Conservation (phyloP, 106 monocot species). For the Dioscorea alata region DNA sequence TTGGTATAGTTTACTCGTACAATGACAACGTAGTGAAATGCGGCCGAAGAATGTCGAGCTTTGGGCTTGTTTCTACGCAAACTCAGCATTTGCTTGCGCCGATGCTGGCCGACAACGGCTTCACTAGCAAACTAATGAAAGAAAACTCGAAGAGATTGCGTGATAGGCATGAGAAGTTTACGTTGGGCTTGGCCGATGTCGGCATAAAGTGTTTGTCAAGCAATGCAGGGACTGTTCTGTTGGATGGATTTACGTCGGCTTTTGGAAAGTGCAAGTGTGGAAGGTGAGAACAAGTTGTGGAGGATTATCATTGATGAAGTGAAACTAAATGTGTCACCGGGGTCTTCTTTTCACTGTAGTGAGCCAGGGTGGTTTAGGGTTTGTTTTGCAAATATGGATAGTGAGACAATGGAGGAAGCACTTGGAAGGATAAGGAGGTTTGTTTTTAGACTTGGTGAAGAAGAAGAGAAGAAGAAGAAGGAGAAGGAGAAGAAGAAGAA, state of each 20-base stretch:
- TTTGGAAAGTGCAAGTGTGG: slow-evolving; percentile 27
- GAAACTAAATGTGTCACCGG: slow-evolving; percentile 76
- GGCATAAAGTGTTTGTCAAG: slow-evolving; percentile 40
- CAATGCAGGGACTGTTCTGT: slow-evolving; percentile 64
- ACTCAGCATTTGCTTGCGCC: slow-evolving; percentile 48
- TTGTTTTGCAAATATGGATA: slow-evolving; percentile 70
- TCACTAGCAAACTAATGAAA: slow-evolving; percentile 25
- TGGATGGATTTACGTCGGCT: slow-evolving; percentile 66
- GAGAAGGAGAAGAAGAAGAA: slow-evolving; percentile 26
- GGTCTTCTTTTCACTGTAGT: slow-evolving; percentile 50
- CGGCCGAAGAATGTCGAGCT: slow-evolving; percentile 67
- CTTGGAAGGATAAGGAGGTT: slow-evolving; percentile 43
- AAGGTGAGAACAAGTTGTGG: slow-evolving; percentile 53
- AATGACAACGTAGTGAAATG: slow-evolving; percentile 48
- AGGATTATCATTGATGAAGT: slow-evolving; percentile 39
- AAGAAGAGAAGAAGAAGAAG: slow-evolving; percentile 9
- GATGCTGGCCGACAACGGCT: slow-evolving; percentile 49
- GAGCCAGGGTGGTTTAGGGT: slow-evolving; percentile 86
- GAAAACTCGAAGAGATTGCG: slow-evolving; percentile 28
- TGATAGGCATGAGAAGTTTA: slow-evolving; percentile 29
- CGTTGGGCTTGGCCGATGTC: slow-evolving; percentile 13
- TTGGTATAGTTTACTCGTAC: slow-evolving; percentile 70
- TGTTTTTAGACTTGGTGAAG: slow-evolving; percentile 6
- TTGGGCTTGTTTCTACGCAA: slow-evolving; percentile 68
- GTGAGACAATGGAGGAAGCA: slow-evolving; percentile 44